phyloP scores from a whole-genome alignment of 2,329 filamentous ascomycete genomes.

The Aspergillus pseudotamarii region DNA sequence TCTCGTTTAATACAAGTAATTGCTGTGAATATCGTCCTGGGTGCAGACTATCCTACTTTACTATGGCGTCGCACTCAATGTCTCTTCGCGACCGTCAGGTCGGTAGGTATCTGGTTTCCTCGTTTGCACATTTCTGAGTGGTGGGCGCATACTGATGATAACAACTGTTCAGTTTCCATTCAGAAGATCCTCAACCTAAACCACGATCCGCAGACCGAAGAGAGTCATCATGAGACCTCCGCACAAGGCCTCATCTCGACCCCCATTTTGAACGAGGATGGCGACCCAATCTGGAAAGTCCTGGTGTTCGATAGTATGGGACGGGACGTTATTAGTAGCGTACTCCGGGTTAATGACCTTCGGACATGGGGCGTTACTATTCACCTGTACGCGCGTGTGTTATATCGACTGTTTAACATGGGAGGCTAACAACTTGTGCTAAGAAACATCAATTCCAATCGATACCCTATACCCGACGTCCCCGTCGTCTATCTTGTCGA shows the following conservation, averaged over 20 bases:
- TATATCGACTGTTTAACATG: conserved; percentile 18
- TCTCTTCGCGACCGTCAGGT: conserved; percentile 73
- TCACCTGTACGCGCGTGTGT: conserved; percentile 68
- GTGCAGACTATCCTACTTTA: conserved; percentile 24
- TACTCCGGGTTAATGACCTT: conserved; percentile 90
- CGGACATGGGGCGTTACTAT: conserved; percentile 94
- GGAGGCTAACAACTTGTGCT: conserved; percentile 20
- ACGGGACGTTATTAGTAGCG: conserved; percentile 94
- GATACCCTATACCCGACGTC: conserved; percentile 93
- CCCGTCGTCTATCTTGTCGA: conserved; percentile 97
- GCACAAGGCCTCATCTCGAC: conserved; percentile 67
- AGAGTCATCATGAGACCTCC: conserved; percentile 64
- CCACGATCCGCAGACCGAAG: conserved; percentile 61
- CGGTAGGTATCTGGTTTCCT: conserved; percentile 52
- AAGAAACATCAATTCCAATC: conserved; percentile 76
- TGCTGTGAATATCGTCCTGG: conserved; percentile 19
- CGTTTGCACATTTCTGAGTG: neutral
- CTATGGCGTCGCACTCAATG: conserved; percentile 59
- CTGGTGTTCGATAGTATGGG: conserved; percentile 92
- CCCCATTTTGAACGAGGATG: conserved; percentile 82
- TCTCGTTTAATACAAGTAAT: conserved; percentile 13
- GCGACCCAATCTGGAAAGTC: conserved; percentile 96
- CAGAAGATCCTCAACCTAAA: conserved; percentile 97
- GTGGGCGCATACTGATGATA: neutral
- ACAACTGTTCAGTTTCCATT: conserved; percentile 70